Evolutionary conservation across 495 filamentous ascomycete genomes (phyloP), one percentile per base, ranked within the genome.

Genomic region (Patellaria atrata): DNA sequence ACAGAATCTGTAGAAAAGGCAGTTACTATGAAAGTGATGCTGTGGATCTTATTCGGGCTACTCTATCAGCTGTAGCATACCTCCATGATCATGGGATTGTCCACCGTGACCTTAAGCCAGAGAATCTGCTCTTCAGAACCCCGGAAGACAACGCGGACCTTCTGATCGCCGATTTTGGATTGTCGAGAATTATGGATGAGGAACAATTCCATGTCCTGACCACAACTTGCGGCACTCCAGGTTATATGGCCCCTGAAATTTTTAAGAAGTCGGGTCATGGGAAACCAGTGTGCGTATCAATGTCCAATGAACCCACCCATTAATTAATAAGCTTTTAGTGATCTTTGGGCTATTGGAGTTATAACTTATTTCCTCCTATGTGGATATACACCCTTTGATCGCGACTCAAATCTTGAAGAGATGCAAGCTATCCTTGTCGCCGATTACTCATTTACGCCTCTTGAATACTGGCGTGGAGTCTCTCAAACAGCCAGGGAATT

Each of bases 41-140:
- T 9, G 87, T 85, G 30, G 83, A 94, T 44, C 74, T 97, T 14
- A 89, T 96, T 45, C 82, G 87, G 27, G 82, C 89, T 10, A 92
- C 89, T 1, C 69, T 97, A 26, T 92, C 83, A 10, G 91, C 89
- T n/a, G 89, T 96, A 33, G 87, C 89, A 30, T 97, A 97, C 56
- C 72, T 97, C 20, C 89, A 97, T 57, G 91, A 96, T 57, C 85
- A 97, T 48, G 89, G 87, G 38, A 97, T 97, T 50, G 89, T 97
- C 8, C 89, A 97, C 55, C 82, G 89, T 43, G 77, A 81, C 50
- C 53, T 77, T 11, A 78, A 76, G 43, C 79, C 79, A 32, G 79
- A 84, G 52, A 84, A 84, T 47, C 63, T 84, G 2, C 67, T 84
- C 8, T 84, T 84, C 60, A 66, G 79, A 28, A 83, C 79, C 1